Conservation (phyloP, 306 rosid species). For the Arachis stenosperma region DNA sequence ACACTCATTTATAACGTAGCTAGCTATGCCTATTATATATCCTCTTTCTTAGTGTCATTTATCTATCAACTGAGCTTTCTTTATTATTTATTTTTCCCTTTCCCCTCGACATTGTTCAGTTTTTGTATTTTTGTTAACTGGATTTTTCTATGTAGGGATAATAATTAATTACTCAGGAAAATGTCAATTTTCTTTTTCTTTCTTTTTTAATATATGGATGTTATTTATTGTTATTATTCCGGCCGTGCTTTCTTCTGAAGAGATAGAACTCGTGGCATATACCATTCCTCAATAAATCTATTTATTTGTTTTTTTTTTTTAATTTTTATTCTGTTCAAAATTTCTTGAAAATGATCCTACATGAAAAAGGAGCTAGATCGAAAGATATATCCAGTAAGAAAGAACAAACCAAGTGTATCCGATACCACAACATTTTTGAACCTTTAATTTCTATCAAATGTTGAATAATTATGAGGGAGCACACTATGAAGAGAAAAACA, state of each 20-base stretch:
- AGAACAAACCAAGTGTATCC: too few relatives aligned
- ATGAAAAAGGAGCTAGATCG: too few relatives aligned
- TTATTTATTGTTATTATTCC: slow-evolving; percentile 2
- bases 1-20: neutral
- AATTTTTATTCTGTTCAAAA: neutral
- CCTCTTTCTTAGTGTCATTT: neutral
- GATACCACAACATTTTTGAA: too few relatives aligned
- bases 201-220: neutral
- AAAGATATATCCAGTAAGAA: too few relatives aligned
- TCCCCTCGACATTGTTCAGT: neutral
- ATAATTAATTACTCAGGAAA: slow-evolving; percentile 6
- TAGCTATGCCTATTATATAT: neutral
- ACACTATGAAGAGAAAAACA: too few relatives aligned
- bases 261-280: slow-evolving; percentile 6
- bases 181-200: too few relatives aligned
- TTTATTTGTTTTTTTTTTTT: neutral
- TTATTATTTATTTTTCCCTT: neutral
- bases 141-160: slow-evolving; percentile 6
- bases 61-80: slow-evolving; percentile 11
- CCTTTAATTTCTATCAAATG: too few relatives aligned
- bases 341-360: neutral
- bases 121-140: slow-evolving; percentile 27
- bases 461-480: too few relatives aligned
- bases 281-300: neutral
- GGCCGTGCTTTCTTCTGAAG: neutral